Conservation (phyloP, 164 flowering plant species). For the Nymphaea thermarum region DNA sequence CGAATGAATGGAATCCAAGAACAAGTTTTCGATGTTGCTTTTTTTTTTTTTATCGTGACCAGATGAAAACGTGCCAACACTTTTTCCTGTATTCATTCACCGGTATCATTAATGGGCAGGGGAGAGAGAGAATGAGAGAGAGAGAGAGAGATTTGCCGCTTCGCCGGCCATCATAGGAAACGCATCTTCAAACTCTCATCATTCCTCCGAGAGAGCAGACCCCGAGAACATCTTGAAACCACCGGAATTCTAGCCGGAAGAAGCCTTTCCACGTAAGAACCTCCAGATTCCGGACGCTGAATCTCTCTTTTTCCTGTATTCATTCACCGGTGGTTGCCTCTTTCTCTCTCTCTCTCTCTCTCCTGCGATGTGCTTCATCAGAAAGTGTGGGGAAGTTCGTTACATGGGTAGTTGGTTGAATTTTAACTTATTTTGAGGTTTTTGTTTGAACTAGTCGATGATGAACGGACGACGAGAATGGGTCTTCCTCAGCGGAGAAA, state of each 20-base stretch:
- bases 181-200: neutral
- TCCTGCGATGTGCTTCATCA: neutral
- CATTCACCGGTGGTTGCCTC: too few species aligned
- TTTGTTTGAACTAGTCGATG: neutral
- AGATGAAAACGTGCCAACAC: neutral
- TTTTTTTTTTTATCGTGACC: neutral
- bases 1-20: too few species aligned
- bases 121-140: neutral
- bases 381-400: neutral
- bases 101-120: too few species aligned
- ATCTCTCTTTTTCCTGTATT: too few species aligned
- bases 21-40: neutral
- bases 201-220: neutral
- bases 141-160: neutral
- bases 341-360: too few species aligned
- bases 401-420: neutral
- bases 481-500: neutral
- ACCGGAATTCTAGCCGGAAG: neutral
- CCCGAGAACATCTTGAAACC: neutral
- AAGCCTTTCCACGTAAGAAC: neutral
- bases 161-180: neutral
- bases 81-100: too few species aligned
- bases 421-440: neutral
- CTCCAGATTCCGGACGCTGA: neutral
- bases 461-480: neutral